A percentile compares a stretch with the other conserved stretches of the same genome.
Conservation (phyloP, 371 early-diverging fungal genomes). For the Cokeromyces recurvatus region DNA sequence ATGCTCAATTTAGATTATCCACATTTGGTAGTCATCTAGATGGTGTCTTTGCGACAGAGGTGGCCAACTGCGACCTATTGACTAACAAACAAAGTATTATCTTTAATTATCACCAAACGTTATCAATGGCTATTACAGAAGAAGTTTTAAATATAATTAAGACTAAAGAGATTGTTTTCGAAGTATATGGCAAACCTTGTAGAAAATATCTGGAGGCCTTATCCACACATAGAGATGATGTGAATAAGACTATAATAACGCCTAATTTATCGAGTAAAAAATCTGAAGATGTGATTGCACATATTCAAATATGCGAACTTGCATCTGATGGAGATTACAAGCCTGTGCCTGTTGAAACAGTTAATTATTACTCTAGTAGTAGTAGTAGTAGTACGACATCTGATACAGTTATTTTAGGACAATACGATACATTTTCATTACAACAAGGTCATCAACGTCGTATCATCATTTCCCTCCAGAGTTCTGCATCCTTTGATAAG, state of each 20-base stretch:
- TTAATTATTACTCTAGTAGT: not conserved
- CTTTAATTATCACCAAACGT: conserved; percentile 62
- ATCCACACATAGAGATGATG: too few species aligned
- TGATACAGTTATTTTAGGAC: not conserved
- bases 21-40: conserved; percentile 53
- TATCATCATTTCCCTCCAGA: conserved; percentile 56
- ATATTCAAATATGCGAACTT: conserved; percentile 63
- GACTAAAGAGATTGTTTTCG: conserved; percentile 46
- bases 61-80: not conserved
- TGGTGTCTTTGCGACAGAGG: conserved; percentile 16
- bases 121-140: conserved; percentile 47
- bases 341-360: conserved; percentile 39
- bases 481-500: conserved; percentile 47
- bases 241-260: conserved; percentile 14
- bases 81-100: too few species aligned
- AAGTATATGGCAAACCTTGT: conserved; percentile 60
- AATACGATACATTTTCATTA: conserved; percentile 44
- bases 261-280: conserved; percentile 2
- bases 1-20: conserved; percentile 73
- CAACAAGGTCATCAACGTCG: conserved; percentile 82
- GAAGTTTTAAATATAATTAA: conserved; percentile 41
- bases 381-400: not conserved
- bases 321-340: conserved; percentile 64
- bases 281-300: conserved; percentile 47
- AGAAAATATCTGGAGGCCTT: conserved; percentile 32